A percentile compares a stretch with the other conserved stretches of the same genome.
Evolutionary conservation across 331 rosid species (phyloP).

Genomic region (Pyracantha coccinea): DNA sequence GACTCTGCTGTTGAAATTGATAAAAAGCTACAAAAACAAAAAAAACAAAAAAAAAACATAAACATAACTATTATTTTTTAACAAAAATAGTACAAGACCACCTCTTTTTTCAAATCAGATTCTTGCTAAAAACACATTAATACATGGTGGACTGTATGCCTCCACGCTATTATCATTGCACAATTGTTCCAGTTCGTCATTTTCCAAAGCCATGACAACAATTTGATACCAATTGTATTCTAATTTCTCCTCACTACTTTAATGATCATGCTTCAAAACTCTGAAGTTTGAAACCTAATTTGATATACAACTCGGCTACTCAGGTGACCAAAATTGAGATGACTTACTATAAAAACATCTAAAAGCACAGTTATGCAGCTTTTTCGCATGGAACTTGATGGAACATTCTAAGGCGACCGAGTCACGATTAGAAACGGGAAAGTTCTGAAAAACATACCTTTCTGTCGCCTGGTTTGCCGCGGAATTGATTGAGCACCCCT

Average conservation of each 20-base stretch:
- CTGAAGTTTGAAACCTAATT: neutral
- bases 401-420: neutral
- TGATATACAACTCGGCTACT: neutral
- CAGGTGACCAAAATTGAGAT: neutral
- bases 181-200: neutral
- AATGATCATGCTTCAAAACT: neutral
- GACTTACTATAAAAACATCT: neutral
- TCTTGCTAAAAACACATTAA: neutral
- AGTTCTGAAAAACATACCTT: constrained; percentile 27
- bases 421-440: neutral
- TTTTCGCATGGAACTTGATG: neutral
- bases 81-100: neutral
- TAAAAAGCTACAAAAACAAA: constrained; percentile 40
- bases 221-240: neutral
- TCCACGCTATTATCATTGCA: neutral
- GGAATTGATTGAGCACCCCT: constrained; percentile 19
- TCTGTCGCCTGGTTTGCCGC: constrained; percentile 7
- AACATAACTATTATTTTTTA: neutral
- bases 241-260: neutral
- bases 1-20: constrained; percentile 83
- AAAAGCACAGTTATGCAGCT: neutral
- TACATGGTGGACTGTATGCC: neutral
- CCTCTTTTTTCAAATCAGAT: neutral
- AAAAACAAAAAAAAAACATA: neutral
- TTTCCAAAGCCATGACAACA: neutral